These are phyloP conservation scores for Phyllosticta ampelicida DNA, from an alignment of 2,329 filamentous ascomycete species.

Conservation along the genomic window DNA sequence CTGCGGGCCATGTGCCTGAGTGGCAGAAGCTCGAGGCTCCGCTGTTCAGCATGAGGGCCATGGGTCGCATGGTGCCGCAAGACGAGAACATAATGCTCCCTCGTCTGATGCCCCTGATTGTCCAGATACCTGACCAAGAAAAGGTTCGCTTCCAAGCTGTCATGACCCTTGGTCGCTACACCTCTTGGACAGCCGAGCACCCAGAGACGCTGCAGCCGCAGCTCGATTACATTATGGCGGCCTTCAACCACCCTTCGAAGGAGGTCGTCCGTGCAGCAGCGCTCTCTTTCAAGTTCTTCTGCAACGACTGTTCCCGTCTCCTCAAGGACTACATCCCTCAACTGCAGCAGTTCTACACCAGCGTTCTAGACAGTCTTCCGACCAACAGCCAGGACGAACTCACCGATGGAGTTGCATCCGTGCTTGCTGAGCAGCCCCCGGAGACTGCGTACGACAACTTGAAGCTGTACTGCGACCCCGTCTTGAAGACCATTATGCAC, in stretches of 20 bases:
- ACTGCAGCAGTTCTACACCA: slow-evolving; percentile 85
- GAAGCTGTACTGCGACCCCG: slow-evolving; percentile 86
- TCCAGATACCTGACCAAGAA: slow-evolving; percentile 89
- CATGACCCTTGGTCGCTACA: slow-evolving; percentile 93
- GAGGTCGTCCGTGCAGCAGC: slow-evolving; percentile 89
- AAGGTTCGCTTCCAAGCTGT: slow-evolving; percentile 98
- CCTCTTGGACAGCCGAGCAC: slow-evolving; percentile 93
- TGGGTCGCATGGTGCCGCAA: slow-evolving; percentile 90
- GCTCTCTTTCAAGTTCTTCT: slow-evolving; percentile 93
- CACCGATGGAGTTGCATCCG: slow-evolving; percentile 86
- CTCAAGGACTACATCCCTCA: slow-evolving; percentile 75
- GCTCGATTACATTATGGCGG: slow-evolving; percentile 89
- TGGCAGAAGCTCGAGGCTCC: slow-evolving; percentile 97
- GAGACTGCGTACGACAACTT: slow-evolving; percentile 73
- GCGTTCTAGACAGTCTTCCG: slow-evolving; percentile 76
- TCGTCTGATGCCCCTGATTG: slow-evolving; percentile 83
- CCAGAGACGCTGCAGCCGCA: slow-evolving; percentile 86
- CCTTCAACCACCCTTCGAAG: slow-evolving; percentile 77
- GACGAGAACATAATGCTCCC: slow-evolving; percentile 81
- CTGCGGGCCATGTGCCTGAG: slow-evolving; percentile 65
- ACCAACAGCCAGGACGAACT: slow-evolving; percentile 86
- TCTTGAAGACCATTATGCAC: slow-evolving; percentile 73
- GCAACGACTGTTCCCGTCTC: slow-evolving; percentile 82
- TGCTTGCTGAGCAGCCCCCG: slow-evolving; percentile 75
- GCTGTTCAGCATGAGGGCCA: slow-evolving; percentile 86